These are phyloP conservation scores for Phytophthora syringae DNA, from an alignment of 352 stramenopile genomes.

Conservation along the genomic window DNA sequence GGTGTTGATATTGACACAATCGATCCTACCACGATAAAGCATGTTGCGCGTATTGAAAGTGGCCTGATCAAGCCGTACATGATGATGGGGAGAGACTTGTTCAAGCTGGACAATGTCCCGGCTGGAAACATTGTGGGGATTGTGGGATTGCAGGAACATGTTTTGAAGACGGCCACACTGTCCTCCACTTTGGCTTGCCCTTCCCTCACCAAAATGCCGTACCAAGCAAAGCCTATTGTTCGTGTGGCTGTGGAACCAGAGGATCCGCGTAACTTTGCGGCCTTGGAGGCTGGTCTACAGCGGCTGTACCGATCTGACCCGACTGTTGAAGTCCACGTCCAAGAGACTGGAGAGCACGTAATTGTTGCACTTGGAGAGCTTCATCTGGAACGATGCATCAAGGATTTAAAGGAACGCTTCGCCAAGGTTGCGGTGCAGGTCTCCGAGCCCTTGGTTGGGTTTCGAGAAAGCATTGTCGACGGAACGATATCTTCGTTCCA, in stretches of 20 bases:
- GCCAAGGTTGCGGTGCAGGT: conserved; percentile 85
- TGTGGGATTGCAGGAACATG: conserved; percentile 83
- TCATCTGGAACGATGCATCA: conserved; percentile 92
- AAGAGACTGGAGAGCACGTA: conserved; percentile 91
- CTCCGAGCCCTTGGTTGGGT: conserved; percentile 89
- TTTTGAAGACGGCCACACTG: conserved; percentile 93
- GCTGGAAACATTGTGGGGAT: conserved; percentile 93
- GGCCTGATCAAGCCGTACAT: conserved; percentile 85
- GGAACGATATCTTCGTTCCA: conserved; percentile 67
- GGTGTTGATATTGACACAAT: conserved; percentile 40
- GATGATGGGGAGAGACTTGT: conserved; percentile 93
- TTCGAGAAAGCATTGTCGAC: conserved; percentile 86
- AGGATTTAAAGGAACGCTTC: conserved; percentile 90
- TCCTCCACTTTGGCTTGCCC: conserved; percentile 79
- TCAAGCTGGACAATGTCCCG: conserved; percentile 76
- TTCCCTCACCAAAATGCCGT: conserved; percentile 89
- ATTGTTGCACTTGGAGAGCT: conserved; percentile 92
- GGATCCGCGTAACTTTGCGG: conserved; percentile 86
- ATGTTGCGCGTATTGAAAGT: conserved; percentile 60
- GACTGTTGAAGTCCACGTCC: conserved; percentile 92
- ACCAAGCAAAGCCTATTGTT: conserved; percentile 93
- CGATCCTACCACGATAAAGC: conserved; percentile 43
- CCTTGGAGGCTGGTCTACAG: conserved; percentile 87
- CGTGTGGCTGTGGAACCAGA: conserved; percentile 91
- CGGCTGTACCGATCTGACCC: conserved; percentile 93